Evolutionary conservation across 768 basidiomycete genomes (phyloP).

Genomic region (Termitomyces sp.): DNA sequence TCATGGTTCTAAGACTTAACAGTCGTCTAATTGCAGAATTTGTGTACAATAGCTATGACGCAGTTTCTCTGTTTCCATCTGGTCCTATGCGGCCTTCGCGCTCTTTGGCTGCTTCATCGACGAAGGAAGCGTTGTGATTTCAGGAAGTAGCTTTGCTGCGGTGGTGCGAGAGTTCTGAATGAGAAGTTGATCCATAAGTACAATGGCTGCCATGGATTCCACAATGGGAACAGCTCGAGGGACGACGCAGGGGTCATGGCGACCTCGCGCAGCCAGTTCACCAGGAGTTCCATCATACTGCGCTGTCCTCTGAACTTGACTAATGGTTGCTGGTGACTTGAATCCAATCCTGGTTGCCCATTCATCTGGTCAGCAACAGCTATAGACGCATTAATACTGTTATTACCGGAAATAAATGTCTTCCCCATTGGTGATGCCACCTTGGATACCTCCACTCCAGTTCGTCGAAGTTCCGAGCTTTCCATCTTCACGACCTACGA

Average conservation of each 20-base stretch:
- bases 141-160: constrained; percentile 75
- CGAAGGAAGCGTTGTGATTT: constrained; percentile 84
- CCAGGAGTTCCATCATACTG: constrained; percentile 93
- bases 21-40: background rate
- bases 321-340: constrained; percentile 98
- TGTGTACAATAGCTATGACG: background rate
- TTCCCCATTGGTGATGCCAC: constrained; percentile 97
- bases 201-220: constrained; percentile 95
- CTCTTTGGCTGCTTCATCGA: constrained; percentile 78
- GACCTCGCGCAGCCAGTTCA: constrained; percentile 83
- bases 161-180: constrained; percentile 83
- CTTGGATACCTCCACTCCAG: constrained; percentile 97
- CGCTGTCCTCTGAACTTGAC: constrained; percentile 84
- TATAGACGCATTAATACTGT: constrained; percentile 1
- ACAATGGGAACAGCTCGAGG: constrained; percentile 97
- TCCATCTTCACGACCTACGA: constrained; percentile 63
- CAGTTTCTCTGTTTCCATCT: background rate
- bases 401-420: constrained; percentile 93
- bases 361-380: background rate
- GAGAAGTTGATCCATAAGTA: constrained; percentile 91
- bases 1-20: background rate
- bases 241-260: constrained; percentile 97
- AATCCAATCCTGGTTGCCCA: constrained; percentile 71
- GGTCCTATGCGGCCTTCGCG: background rate
- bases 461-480: constrained; percentile 83